These are phyloP conservation scores for Aspergillus nanangensis DNA, from an alignment of 495 filamentous ascomycete genomes.

Conservation along the genomic window DNA sequence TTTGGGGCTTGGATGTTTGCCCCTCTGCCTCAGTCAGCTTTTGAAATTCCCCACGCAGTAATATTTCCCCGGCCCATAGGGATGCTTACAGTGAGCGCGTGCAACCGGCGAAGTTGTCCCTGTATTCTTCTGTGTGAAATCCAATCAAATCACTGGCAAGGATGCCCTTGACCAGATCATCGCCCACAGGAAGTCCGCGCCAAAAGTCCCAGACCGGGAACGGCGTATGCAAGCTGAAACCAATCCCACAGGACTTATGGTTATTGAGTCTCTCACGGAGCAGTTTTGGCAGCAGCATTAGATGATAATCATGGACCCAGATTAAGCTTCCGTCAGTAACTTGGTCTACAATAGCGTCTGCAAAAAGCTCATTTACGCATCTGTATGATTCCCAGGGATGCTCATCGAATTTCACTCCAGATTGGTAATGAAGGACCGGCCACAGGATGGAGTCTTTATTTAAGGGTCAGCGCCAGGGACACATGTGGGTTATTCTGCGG, in stretches of 20 bases:
- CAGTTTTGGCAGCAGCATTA: slow-evolving; percentile 86
- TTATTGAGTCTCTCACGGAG: slow-evolving; percentile 69
- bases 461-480: too few species aligned
- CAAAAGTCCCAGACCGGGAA: slow-evolving; percentile 94
- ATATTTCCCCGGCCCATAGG: slow-evolving; percentile 30
- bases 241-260: slow-evolving; percentile 82
- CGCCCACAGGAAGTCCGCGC: slow-evolving; percentile 81
- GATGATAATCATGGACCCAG: slow-evolving; percentile 96
- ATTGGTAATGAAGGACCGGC: slow-evolving; percentile 95
- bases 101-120: slow-evolving; percentile 83
- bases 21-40: slow-evolving; percentile 7
- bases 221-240: slow-evolving; percentile 92
- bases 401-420: slow-evolving; percentile 85
- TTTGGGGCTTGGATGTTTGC: slow-evolving; percentile 43
- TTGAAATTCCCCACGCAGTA: background rate
- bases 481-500: too few species aligned
- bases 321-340: slow-evolving; percentile 77
- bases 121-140: slow-evolving; percentile 95
- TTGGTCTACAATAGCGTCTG: slow-evolving; percentile 66
- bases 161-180: slow-evolving; percentile 73
- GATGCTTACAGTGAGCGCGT: slow-evolving; percentile 67
- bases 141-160: slow-evolving; percentile 84
- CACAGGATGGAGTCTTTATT: slow-evolving; percentile 83
- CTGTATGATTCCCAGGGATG: slow-evolving; percentile 81
- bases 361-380: slow-evolving; percentile 82